Base-by-base conservation (phyloP, 345 rosid genomes). In the Leavenworthia alabamica region DNA sequence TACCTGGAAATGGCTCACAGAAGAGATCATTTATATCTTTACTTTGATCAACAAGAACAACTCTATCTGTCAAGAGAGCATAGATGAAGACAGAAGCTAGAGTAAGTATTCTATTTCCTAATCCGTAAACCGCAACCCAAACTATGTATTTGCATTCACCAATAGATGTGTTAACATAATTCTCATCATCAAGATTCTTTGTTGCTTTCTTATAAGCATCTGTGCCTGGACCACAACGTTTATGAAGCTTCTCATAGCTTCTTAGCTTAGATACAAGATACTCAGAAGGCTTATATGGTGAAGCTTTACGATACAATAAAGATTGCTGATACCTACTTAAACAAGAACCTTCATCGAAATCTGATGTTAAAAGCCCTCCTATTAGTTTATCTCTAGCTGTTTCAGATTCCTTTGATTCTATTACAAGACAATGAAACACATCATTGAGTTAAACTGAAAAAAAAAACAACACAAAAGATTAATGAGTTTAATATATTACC, bases 1-100 rank as follows among this genome's bases (percentile, higher is more conserved):
- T 64, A 28, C 62, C 71, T 0, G 88, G 86, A 65, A 85, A 81
- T 1, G 88, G 91, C 66, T 85, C 86, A 6, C 91, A 82, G 65
- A 85, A 85, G 19, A 82, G 80, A 62, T 82, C 86, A 1, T 49
- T 57, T 80, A 77, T 79, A 49, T 79, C 86, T 6, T 27, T 64
- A 29, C 84, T 77, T 6, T 76, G 82, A 27, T 85, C 88, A 2
- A 82, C 75, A 0, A 85, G 86, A 11, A 85, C 53, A 36, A 85
- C 80, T 40, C 91, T 72, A 32, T 85, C 70, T 0, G 47, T n/a
- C n/a, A n/a, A n/a, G n/a, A n/a, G n/a, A n/a, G n/a, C n/a, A n/a
- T n/a, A n/a, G n/a, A n/a, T n/a, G n/a, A n/a, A n/a, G n/a, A n/a
- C n/a, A n/a, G n/a, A n/a, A n/a, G n/a, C n/a, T n/a, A n/a, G n/a